Evolutionary conservation across 768 basidiomycete genomes (phyloP).

Genomic region (Lactarius hatsudake): DNA sequence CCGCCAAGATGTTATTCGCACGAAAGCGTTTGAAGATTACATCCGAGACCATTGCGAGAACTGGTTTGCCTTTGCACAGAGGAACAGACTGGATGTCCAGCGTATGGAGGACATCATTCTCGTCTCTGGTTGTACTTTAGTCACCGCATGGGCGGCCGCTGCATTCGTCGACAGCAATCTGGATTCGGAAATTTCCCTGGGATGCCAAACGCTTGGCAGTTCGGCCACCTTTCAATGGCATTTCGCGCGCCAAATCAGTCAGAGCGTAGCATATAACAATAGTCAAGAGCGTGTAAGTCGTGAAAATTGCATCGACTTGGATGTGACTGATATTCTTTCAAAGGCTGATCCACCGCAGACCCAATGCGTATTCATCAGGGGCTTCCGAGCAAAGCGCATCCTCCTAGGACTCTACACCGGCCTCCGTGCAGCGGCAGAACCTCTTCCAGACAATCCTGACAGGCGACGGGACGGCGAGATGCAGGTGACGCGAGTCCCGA

Average conservation of each 20-base stretch:
- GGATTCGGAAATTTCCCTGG: constrained; percentile 5
- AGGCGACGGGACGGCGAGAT: constrained; percentile 2
- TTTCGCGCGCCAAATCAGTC: neutral
- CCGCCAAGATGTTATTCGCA: constrained; percentile 9
- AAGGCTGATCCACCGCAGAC: neutral
- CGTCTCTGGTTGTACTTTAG: constrained; percentile 15
- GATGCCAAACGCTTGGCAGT: neutral
- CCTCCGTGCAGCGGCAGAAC: neutral
- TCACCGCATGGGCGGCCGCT: constrained; percentile 11
- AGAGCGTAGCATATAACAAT: neutral
- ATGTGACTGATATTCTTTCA: neutral
- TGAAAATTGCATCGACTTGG: neutral
- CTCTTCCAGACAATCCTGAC: constrained; percentile 13
- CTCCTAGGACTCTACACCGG: neutral
- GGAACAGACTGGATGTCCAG: constrained; percentile 6
- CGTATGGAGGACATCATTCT: constrained; percentile 22
- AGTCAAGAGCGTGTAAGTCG: neutral
- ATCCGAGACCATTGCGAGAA: constrained; percentile 12
- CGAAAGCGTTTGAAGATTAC: constrained; percentile 16
- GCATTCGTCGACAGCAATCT: neutral
- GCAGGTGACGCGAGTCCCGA: constrained; percentile 9
- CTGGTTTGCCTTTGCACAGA: constrained; percentile 10
- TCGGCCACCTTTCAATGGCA: constrained; percentile 5
- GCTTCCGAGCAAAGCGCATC: constrained; percentile 20
- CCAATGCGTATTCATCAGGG: constrained; percentile 20